These are phyloP conservation scores for Gentiana dahurica DNA, from an alignment of 257 asterid genomes.

Conservation along the genomic window DNA sequence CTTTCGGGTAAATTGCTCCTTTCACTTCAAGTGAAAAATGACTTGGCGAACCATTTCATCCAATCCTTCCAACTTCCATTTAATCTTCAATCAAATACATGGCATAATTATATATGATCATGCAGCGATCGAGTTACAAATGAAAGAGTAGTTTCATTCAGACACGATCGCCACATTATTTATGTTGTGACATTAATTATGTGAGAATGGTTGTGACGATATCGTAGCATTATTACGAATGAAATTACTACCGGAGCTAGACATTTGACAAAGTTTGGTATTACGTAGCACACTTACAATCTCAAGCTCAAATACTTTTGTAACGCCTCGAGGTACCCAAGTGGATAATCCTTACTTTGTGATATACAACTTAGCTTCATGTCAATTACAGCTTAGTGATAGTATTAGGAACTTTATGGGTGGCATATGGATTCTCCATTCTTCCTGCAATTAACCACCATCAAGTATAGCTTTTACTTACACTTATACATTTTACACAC, in stretches of 20 bases:
- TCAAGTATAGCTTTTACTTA: too few species aligned
- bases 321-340: slow-evolving; percentile 46
- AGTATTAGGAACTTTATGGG: slow-evolving; percentile 81
- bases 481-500: too few species aligned
- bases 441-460: slow-evolving; percentile 46
- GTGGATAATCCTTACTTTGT: slow-evolving; percentile 60
- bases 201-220: too few species aligned
- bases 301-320: slow-evolving; percentile 81
- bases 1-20: slow-evolving; percentile 79
- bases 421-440: slow-evolving; percentile 92
- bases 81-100: slow-evolving; percentile 33
- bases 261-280: neutral
- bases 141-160: too few species aligned
- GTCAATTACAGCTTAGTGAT: slow-evolving; percentile 53
- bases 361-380: slow-evolving; percentile 76
- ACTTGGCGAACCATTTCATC: slow-evolving; percentile 75
- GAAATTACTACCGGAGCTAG: too few species aligned
- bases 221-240: too few species aligned
- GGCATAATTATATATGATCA: slow-evolving; percentile 2
- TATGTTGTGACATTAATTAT: too few species aligned
- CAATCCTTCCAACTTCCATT: slow-evolving; percentile 91
- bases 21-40: slow-evolving; percentile 69
- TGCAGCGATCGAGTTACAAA: neutral
- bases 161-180: too few species aligned
- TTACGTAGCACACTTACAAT: slow-evolving; percentile 43